These are phyloP conservation scores for Hemileccinum impolitum DNA, from an alignment of 768 basidiomycete species.

Conservation along the genomic window DNA sequence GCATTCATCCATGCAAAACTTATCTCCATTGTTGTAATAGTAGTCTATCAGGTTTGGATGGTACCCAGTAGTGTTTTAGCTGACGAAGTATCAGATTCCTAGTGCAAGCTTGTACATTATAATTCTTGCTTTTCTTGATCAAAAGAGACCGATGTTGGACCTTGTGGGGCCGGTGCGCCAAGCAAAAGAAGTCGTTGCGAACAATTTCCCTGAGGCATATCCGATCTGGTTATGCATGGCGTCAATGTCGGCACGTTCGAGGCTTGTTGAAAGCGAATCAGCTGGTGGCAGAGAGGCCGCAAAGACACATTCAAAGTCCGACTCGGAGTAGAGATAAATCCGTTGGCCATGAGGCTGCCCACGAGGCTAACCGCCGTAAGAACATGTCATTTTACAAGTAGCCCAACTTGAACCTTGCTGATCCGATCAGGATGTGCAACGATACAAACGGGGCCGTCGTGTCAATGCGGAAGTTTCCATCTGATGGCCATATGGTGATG, in stretches of 20 bases:
- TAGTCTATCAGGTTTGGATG: background rate
- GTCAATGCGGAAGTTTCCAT: too few species aligned
- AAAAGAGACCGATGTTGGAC: background rate
- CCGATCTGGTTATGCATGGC: too few species aligned
- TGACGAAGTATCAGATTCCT: background rate
- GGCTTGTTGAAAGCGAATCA: too few species aligned
- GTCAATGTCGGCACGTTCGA: too few species aligned
- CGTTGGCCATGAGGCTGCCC: background rate
- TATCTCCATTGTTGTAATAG: constrained; percentile 9
- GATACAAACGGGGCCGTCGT: too few species aligned
- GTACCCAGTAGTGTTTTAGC: background rate
- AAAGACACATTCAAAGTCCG: background rate
- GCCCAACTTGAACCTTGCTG: background rate
- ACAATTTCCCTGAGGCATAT: too few species aligned
- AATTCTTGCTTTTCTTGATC: background rate
- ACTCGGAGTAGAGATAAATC: background rate
- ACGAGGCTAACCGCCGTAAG: background rate
- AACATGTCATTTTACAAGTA: too few species aligned
- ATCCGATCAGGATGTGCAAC: too few species aligned
- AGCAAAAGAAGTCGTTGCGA: too few species aligned
- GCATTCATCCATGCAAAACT: background rate
- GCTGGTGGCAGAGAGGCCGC: too few species aligned
- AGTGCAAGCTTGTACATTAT: background rate
- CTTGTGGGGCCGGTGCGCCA: too few species aligned
- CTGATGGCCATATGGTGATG: too few species aligned